Evolutionary conservation across 2,329 filamentous ascomycete genomes (phyloP).

Genomic region (Xylariales sp.): DNA sequence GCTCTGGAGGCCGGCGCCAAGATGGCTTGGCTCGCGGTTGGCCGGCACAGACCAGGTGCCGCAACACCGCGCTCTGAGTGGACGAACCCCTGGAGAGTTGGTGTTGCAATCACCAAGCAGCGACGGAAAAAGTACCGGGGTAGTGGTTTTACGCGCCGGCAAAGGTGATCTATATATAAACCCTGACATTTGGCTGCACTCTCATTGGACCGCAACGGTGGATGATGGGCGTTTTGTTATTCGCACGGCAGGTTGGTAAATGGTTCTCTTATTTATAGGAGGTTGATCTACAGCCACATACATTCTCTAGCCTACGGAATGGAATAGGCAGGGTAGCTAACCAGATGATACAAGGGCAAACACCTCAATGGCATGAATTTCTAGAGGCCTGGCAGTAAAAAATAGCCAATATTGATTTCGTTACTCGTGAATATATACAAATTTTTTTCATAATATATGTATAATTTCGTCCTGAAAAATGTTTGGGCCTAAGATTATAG

Average conservation of each 20-base stretch:
- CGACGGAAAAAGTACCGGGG: not conserved
- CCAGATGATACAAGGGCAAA: not conserved
- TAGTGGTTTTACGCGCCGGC: conserved; percentile 9
- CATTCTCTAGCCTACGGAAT: not conserved
- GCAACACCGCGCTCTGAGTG: conserved; percentile 35
- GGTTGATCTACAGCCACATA: not conserved
- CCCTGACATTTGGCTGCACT: not conserved
- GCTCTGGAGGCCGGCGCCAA: conserved; percentile 25
- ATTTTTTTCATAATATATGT: conserved; percentile 11
- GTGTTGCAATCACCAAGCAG: no score
- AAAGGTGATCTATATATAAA: not conserved
- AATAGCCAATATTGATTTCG: not conserved
- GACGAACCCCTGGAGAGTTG: not conserved
- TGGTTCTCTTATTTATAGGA: not conserved
- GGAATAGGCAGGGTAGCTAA: not conserved
- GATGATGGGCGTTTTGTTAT: not conserved
- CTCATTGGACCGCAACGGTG: not conserved
- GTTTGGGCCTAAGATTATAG: not conserved
- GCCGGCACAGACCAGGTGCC: conserved; percentile 5
- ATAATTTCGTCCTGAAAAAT: not conserved
- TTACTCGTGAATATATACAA: conserved; percentile 20
- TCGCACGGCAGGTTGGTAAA: not conserved
- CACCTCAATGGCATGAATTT: not conserved
- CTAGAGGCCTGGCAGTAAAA: not conserved
- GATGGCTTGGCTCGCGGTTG: conserved; percentile 38